phyloP scores from a whole-genome alignment of 306 rosid genomes.

The Trifolium repens region DNA sequence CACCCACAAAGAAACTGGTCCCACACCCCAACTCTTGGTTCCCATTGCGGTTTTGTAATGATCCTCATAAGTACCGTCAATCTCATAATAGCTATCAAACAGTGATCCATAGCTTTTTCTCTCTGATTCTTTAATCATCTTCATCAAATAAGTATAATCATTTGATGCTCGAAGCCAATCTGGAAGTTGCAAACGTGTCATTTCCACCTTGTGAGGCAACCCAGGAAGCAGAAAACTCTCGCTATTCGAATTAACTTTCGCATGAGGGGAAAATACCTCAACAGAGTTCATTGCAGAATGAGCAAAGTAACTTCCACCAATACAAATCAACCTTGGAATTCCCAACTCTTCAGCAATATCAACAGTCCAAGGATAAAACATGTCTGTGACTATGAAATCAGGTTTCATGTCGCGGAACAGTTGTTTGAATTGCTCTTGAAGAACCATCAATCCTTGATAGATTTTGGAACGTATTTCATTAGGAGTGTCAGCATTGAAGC shows the following conservation, averaged over 20 bases:
- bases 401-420: not conserved
- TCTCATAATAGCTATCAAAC: not conserved
- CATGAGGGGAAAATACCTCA: not conserved
- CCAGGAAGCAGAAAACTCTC: not conserved
- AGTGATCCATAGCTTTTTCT: not conserved
- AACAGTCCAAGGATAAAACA: not conserved
- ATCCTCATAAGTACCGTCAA: not conserved
- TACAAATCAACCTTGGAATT: not conserved
- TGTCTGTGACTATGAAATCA: not conserved
- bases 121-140: not conserved
- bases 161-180: not conserved
- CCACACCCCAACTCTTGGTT: not conserved
- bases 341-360: not conserved
- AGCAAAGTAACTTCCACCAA: not conserved
- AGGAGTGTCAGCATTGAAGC: not conserved
- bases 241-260: not conserved
- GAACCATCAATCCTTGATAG: not conserved
- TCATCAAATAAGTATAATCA: not conserved
- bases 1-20: not conserved
- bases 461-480: not conserved
- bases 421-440: not conserved
- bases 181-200: not conserved
- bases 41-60: not conserved
- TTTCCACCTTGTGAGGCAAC: not conserved
- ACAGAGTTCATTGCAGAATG: not conserved